A percentile compares a stretch with the other conserved stretches of the same genome.
phyloP scores from a whole-genome alignment of 176 grass and related monocot genomes.

The Chrysopogon serrulatus region DNA sequence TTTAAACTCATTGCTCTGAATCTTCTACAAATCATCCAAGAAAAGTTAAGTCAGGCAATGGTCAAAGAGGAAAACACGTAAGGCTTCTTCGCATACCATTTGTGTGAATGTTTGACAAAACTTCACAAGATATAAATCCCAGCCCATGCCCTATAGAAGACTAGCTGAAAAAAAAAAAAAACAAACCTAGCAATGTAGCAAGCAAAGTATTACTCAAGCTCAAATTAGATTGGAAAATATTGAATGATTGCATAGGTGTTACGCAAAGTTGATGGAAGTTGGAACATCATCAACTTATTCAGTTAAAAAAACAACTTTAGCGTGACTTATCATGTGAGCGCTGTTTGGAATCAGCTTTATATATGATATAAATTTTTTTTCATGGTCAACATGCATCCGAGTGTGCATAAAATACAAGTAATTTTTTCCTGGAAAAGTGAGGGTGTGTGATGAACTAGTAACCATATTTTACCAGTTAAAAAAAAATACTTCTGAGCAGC shows the following conservation, averaged over 20 bases:
- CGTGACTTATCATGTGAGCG: not conserved
- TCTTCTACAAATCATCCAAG: constrained; percentile 26
- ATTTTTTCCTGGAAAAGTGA: not conserved
- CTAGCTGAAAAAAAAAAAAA: not conserved
- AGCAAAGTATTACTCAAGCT: not conserved
- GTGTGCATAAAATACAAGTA: not conserved
- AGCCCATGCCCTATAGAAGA: not conserved
- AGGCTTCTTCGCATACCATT: not conserved
- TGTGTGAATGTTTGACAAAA: not conserved
- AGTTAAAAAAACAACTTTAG: not conserved
- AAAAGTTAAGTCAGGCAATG: constrained; percentile 4
- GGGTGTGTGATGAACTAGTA: not conserved
- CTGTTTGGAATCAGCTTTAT: not conserved
- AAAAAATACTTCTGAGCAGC: not conserved
- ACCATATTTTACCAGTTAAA: constrained; percentile 13
- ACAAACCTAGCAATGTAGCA: not conserved
- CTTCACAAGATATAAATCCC: not conserved
- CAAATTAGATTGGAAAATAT: not conserved
- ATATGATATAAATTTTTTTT: not conserved
- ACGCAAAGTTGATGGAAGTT: not conserved
- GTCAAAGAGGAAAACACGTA: not conserved
- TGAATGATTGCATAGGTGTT: not conserved
- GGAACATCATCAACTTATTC: not conserved
- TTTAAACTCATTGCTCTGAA: constrained; percentile 28
- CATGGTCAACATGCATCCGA: not conserved